Evolutionary conservation across 805 yeast genomes (phyloP).

Genomic region (Candida montana): DNA sequence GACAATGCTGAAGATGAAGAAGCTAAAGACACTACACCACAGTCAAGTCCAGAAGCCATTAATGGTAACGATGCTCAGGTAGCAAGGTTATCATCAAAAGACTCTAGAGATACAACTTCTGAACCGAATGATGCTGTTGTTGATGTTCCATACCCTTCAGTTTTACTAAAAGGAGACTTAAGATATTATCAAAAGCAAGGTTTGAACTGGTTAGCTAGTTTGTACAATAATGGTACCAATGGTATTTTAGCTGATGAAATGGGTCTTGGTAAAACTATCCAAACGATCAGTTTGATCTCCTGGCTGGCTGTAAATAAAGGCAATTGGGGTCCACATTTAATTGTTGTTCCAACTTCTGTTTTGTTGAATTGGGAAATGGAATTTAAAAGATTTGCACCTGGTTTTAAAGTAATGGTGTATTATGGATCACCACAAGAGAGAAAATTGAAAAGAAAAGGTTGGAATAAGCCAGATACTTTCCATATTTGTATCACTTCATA

Average conservation of each 20-base stretch:
- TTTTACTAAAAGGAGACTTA: constrained; percentile 68
- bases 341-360: constrained; percentile 96
- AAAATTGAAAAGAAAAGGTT: constrained; percentile 90
- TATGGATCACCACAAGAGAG: constrained; percentile 97
- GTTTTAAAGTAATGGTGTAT: constrained; percentile 90
- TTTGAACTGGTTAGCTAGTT: constrained; percentile 91
- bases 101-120: constrained; percentile 15
- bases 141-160: constrained; percentile 73
- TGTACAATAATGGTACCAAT: constrained; percentile 87
- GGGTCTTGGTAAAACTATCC: constrained; percentile 98
- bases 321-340: constrained; percentile 97
- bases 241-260: constrained; percentile 98
- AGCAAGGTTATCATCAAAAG: constrained; percentile 1
- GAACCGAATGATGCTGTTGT: constrained; percentile 37
- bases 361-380: constrained; percentile 99
- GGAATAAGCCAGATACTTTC: constrained; percentile 95
- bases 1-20: constrained; percentile 9
- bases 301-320: constrained; percentile 91
- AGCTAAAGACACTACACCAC: constrained; percentile 21
- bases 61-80: not conserved
- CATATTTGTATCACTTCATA: constrained; percentile 97
- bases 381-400: constrained; percentile 96
- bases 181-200: constrained; percentile 96
- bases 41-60: constrained; percentile 8
- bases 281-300: constrained; percentile 80